Evolutionary conservation across 352 stramenopile genomes (phyloP), one percentile per base, ranked within the genome.

Genomic region (Phytophthora podocarpi): DNA sequence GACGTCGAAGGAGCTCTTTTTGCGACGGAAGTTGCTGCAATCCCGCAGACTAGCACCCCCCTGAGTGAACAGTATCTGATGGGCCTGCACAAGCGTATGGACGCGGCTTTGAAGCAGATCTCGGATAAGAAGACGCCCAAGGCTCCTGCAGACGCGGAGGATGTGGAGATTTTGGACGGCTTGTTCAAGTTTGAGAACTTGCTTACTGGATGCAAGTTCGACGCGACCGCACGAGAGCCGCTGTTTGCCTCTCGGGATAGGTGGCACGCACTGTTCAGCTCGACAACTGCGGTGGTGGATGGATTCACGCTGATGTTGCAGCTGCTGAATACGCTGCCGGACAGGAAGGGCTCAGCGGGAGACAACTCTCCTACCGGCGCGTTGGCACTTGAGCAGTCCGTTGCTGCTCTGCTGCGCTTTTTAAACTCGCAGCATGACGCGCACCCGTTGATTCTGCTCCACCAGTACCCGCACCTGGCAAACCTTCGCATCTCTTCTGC

Each of bases 141-240:
- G 2, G 59, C 51, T 5, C 57, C 60, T 45, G 71, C 66, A 12
- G 63, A 76, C 40, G 65, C 71, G 9, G 74, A 82, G 42, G 59
- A 80, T 26, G 67, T 80, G 16, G 68, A 84, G 23, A 70, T 68
- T 42, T 30, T 87, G 26, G 59, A 85, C 39, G 72, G 49, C 15
- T 49, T 81, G 10, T 81, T 87, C 47, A 72, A 76, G 43, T 84
- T 78, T 48, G 63, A 74, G 10, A 79, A 87, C 58, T 63, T 84
- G 32, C 45, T 73, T 30, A 59, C 70, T 40, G 67, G 54, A 21
- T 80, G 67, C 42, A 80, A 81, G 50, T 87, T 82, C 20, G 58
- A 77, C 35, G 28, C 56, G 3, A 21, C 41, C 21, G 65, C 59
- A 5, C 78, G 78, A 11, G 50, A 67, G 13, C 59, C 58, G 41